Conservation (phyloP, 2,329 filamentous ascomycete species). For the Karstenula rhodostoma region DNA sequence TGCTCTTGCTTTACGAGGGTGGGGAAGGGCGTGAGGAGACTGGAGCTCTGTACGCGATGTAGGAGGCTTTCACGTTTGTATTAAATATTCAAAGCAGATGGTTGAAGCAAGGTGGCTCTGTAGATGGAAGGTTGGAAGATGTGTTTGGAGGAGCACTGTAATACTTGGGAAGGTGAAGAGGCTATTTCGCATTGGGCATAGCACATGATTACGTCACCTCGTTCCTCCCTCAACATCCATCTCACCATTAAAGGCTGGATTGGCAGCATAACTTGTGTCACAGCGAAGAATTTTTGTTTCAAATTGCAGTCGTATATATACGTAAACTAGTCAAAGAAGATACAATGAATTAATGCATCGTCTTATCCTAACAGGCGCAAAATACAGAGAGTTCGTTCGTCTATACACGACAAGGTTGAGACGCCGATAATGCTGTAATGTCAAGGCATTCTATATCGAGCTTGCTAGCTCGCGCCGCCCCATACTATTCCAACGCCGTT, state of each 20-base stretch:
- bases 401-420: conserved; percentile 5
- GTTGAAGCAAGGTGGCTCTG: not conserved
- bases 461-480: conserved; percentile 10
- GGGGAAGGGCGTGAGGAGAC: not conserved
- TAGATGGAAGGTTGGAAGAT: not conserved
- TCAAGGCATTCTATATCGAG: conserved; percentile 11
- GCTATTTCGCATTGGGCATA: not conserved
- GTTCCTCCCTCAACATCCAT: not conserved
- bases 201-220: conserved; percentile 2
- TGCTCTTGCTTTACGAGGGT: not conserved
- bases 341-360: conserved; percentile 5
- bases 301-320: not conserved
- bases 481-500: conserved; percentile 11
- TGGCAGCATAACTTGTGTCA: too few relatives aligned
- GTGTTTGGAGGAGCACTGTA: not conserved
- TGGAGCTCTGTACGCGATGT: not conserved
- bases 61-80: not conserved
- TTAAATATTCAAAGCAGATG: not conserved
- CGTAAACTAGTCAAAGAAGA: not conserved
- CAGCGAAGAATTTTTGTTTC: too few relatives aligned
- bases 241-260: too few relatives aligned
- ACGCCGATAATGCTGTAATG: conserved; percentile 11
- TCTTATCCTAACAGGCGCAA: conserved; percentile 8
- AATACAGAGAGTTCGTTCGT: not conserved
- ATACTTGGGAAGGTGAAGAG: not conserved